Percentiles rank a stretch among this genome's conserved stretches.
Evolutionary conservation across 768 basidiomycete species (phyloP).

Genomic region (Mycena rebaudengoi): DNA sequence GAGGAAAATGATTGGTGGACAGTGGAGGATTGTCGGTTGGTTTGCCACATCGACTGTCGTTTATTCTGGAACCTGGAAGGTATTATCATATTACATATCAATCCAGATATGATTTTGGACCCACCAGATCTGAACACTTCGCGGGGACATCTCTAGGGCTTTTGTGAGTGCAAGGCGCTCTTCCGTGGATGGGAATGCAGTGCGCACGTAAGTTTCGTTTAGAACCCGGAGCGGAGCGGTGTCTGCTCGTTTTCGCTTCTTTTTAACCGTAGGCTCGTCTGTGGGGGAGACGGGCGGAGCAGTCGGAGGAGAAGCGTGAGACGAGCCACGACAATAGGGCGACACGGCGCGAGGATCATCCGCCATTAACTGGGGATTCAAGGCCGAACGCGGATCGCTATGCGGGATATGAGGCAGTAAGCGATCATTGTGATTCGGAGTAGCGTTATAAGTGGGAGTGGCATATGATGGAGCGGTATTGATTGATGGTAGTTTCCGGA

Average conservation of each 20-base stretch:
- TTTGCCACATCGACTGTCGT: slow-evolving; percentile 85
- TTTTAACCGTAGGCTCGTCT: too few relatives aligned
- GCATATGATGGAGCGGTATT: slow-evolving; percentile 47
- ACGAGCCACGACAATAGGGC: slow-evolving; percentile 49
- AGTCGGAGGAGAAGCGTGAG: slow-evolving; percentile 41
- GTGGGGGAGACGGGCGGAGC: slow-evolving; percentile 58
- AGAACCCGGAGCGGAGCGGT: slow-evolving; percentile 80
- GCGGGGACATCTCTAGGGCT: slow-evolving; percentile 80
- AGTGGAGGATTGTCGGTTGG: slow-evolving; percentile 67
- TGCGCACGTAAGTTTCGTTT: slow-evolving; percentile 80
- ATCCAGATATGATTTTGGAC: too few relatives aligned
- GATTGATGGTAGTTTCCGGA: too few relatives aligned
- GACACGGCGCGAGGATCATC: slow-evolving; percentile 51
- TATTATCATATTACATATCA: too few relatives aligned
- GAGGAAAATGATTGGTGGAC: slow-evolving; percentile 60
- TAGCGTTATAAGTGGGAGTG: slow-evolving; percentile 43
- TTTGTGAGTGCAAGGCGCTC: slow-evolving; percentile 79
- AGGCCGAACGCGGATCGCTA: neutral
- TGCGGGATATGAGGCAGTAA: slow-evolving; percentile 67
- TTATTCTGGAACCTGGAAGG: too few relatives aligned
- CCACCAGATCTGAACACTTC: slow-evolving; percentile 89
- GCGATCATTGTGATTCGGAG: slow-evolving; percentile 61
- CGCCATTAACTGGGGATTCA: too few relatives aligned
- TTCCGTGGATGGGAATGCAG: too few relatives aligned
- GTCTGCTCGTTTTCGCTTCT: too few relatives aligned